Evolutionary conservation across 2,329 filamentous ascomycete genomes (phyloP), one percentile per base, ranked within the genome.

Genomic region (Cladosporium sp.): DNA sequence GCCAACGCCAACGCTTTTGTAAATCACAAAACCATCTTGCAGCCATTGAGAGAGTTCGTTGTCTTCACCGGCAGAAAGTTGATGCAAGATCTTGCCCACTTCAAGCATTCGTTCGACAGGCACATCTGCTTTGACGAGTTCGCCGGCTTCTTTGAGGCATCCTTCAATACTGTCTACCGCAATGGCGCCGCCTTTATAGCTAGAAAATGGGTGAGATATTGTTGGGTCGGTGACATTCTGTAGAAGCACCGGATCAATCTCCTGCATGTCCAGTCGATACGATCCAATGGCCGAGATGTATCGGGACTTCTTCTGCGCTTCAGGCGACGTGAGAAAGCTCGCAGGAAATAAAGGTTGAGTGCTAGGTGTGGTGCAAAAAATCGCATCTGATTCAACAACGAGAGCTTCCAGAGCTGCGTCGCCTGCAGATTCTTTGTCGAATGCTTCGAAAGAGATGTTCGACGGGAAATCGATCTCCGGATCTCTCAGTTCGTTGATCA

Each of bases 281-380:
- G 80, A 84, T 8, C 87, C 87, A 35, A 91, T 80, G 0, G 85
- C 84, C 1, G 86, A 77, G 46, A 91, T 80, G 57, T 91, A 76
- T 16, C 86, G 70, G 1, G 85, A 84, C 64, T 86, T 88, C 57
- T 78, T 79, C 22, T 85, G 70, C 0, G 83, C 86, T 57, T 87
- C 84, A 6, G 78, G 76, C 49, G 78, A 85, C 0, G 87, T 94
- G 43, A 96, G 74, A 53, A 87, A 82, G 9, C 77, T 69, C 0
- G 77, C 73, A 0, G 90, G 86, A 62, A 96, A 96, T 1, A 96
- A 72, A 1, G 87, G 85, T 30, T 78, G 73, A 0, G 76, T 78
- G 1, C 83, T 85, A 0, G 91, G 88, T 1, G 89, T 95, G 57
- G 88, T 95, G 70, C 88, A 92, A 70, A 95, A 93, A 33, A 97